Conservation (phyloP, 345 rosid species). For the Firmiana major region DNA sequence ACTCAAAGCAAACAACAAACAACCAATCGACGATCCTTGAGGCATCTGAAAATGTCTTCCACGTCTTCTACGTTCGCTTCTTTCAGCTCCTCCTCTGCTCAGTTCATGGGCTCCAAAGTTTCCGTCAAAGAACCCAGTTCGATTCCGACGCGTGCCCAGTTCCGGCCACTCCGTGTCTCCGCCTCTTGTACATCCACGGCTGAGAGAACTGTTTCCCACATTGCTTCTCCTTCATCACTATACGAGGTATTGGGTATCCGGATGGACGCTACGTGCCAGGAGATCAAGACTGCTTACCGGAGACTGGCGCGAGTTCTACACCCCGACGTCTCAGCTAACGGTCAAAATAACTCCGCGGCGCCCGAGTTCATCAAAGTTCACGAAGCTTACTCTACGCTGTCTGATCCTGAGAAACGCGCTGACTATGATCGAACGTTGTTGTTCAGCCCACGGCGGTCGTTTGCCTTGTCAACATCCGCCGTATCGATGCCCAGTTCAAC, state of each 20-base stretch:
- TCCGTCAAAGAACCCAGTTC: neutral
- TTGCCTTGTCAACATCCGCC: constrained; percentile 19
- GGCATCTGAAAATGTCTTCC: constrained; percentile 21
- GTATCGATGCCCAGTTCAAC: constrained; percentile 8
- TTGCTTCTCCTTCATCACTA: constrained; percentile 32
- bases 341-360: constrained; percentile 17
- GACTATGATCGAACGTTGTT: constrained; percentile 46
- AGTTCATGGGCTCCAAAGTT: constrained; percentile 16
- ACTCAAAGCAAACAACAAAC: neutral
- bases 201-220: constrained; percentile 25
- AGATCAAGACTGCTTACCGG: constrained; percentile 68
- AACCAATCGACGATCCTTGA: neutral
- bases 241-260: constrained; percentile 62
- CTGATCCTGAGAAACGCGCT: constrained; percentile 60
- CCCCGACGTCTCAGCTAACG: constrained; percentile 49
- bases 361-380: constrained; percentile 52
- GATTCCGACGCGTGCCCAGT: constrained; percentile 18
- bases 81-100: constrained; percentile 17
- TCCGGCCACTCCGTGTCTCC: constrained; percentile 34
- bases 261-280: constrained; percentile 48
- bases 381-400: constrained; percentile 62
- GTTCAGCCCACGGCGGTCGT: constrained; percentile 26
- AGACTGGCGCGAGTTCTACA: constrained; percentile 54
- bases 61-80: constrained; percentile 23
- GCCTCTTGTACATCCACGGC: constrained; percentile 42